These are phyloP conservation scores for Saccharomyces hybrid DNA, from an alignment of 1,139 yeast genomes.

Conservation along the genomic window DNA sequence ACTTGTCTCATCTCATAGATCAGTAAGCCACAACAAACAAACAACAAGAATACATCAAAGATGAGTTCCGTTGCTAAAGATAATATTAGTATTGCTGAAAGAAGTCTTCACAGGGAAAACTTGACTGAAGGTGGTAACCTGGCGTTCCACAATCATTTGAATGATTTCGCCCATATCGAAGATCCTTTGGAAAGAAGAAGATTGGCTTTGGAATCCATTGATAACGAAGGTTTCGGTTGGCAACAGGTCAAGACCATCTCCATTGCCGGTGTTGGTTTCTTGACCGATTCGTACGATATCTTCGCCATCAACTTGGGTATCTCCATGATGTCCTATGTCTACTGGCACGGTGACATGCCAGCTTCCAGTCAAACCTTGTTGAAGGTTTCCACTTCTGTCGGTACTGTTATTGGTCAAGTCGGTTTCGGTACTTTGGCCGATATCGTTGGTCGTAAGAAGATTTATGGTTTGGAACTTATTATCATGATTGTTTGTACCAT, in stretches of 20 bases:
- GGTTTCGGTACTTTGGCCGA: slow-evolving; percentile 84
- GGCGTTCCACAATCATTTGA: slow-evolving; percentile 80
- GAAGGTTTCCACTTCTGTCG: slow-evolving; percentile 85
- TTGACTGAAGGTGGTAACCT: slow-evolving; percentile 72
- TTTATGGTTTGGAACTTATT: slow-evolving; percentile 79
- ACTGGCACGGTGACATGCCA: slow-evolving; percentile 60
- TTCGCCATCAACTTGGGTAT: slow-evolving; percentile 81
- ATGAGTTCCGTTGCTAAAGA: background rate
- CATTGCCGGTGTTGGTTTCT: slow-evolving; percentile 92
- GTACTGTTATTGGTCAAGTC: slow-evolving; percentile 89
- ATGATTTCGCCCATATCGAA: slow-evolving; percentile 74
- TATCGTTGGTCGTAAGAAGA: slow-evolving; percentile 75
- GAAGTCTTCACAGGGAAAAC: slow-evolving; percentile 8
- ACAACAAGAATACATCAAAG: background rate
- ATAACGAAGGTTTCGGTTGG: slow-evolving; percentile 79
- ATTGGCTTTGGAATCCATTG: slow-evolving; percentile 81
- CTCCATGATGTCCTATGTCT: slow-evolving; percentile 66
- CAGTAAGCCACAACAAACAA: background rate
- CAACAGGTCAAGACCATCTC: slow-evolving; percentile 77
- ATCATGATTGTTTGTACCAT: slow-evolving; percentile 75
- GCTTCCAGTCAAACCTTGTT: slow-evolving; percentile 62
- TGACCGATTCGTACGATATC: slow-evolving; percentile 88
- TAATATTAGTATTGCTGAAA: background rate
- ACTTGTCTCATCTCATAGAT: background rate
- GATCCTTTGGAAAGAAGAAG: slow-evolving; percentile 89